Evolutionary conservation across 805 yeast species (phyloP), one percentile per base, ranked within the genome.

Genomic region (Spathaspora passalidarum): DNA sequence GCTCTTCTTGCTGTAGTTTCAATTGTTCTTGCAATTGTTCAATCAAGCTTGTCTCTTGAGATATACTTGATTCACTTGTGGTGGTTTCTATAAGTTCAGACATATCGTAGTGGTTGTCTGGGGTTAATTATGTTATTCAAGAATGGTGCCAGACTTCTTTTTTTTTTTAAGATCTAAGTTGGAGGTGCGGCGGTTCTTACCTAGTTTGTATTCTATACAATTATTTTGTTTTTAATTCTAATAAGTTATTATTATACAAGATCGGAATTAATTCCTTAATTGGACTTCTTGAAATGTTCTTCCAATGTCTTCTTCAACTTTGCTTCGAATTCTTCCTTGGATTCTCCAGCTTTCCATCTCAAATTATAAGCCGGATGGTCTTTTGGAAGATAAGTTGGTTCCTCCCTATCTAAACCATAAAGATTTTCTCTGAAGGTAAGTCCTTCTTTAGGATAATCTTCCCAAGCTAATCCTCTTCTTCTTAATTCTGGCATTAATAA

Each of bases 381-480:
- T 13, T 50, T 49, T 17, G 46, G 45, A 2, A 56, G 43, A 45
- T 43, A 56, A 25, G 50, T 41, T 10, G 59, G 52, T 18, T 56
- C 62, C 4, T 50, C 47, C 21, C 56, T 43, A 21, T 60, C 56
- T 4, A 45, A 49, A 13, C 70, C 70, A 48, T 53, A 63, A 1
- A 69, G 26, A 35, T 66, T 63, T 45, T 70, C 75, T 55, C 76
- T 59, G 43, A 66, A 63, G 14, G 73, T 64, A 7, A 65, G 59
- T 36, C 57, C 55, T 3, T 21, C 16, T 23, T 61, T 62, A 1
- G 66, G 66, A 51, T 72, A 71, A 41, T 70, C 74, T 5, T 60
- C 53, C 62, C 68, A 60, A 14, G 60, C 61, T 13, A 65, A 57
- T 8, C 70, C 72, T 38, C 71, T 57, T 17, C 47, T 49, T 47